Evolutionary conservation across 768 basidiomycete species (phyloP).

Genomic region (Hortiboletus flavorubellus): DNA sequence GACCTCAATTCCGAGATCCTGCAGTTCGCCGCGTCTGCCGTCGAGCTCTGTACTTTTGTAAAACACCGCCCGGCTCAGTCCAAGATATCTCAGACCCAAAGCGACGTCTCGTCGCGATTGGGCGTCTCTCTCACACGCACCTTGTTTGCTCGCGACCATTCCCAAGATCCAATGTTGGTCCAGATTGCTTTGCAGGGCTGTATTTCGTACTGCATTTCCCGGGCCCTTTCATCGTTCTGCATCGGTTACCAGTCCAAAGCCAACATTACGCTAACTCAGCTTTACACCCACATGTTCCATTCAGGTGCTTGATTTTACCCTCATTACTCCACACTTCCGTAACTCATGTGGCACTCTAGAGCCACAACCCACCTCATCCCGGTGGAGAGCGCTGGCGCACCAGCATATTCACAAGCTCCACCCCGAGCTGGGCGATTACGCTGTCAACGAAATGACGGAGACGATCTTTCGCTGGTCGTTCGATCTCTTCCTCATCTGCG

Average conservation of each 20-base stretch:
- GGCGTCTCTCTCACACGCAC: conserved; percentile 60
- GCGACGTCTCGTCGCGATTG: conserved; percentile 60
- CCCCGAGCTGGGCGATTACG: conserved; percentile 61
- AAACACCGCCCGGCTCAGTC: conserved; percentile 38
- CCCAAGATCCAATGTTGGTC: conserved; percentile 72
- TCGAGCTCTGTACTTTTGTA: conserved; percentile 60
- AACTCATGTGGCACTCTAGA: conserved; percentile 38
- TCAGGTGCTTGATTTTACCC: conserved; percentile 39
- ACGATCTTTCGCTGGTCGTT: conserved; percentile 71
- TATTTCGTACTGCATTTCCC: conserved; percentile 60
- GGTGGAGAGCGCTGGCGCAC: conserved; percentile 75
- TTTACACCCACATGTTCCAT: conserved; percentile 56
- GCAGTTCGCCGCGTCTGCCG: conserved; percentile 74
- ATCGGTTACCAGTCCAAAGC: conserved; percentile 70
- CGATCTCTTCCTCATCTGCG: conserved; percentile 64
- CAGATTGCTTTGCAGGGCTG: conserved; percentile 75
- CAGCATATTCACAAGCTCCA: conserved; percentile 64
- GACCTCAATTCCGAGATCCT: conserved; percentile 79
- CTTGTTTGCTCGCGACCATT: conserved; percentile 61
- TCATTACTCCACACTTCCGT: background rate
- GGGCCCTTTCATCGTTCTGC: conserved; percentile 68
- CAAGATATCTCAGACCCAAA: conserved; percentile 48
- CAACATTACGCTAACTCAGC: conserved; percentile 59
- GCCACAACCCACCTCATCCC: conserved; percentile 73
- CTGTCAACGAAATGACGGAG: conserved; percentile 68